These are phyloP conservation scores for thale cress (Arabidopsis thaliana) DNA, from an alignment of 345 rosid genomes.

Conservation along the genomic window DNA sequence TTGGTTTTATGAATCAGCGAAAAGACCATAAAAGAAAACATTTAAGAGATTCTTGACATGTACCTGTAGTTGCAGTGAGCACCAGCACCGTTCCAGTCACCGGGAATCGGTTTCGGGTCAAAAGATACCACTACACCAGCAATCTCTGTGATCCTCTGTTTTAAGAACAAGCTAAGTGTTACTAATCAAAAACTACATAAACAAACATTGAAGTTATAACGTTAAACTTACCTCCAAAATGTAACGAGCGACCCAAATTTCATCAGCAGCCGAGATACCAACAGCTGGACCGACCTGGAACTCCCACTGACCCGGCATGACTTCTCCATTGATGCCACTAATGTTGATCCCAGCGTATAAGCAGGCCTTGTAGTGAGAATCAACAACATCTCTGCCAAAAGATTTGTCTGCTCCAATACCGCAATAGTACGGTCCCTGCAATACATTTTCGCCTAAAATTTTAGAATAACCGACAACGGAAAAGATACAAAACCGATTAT, in stretches of 20 bases:
- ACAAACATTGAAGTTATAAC: not conserved
- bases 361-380: slow-evolving; percentile 95
- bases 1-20: not conserved
- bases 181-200: slow-evolving; percentile 2
- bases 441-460: not conserved
- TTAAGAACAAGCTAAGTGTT: not conserved
- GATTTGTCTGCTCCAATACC: slow-evolving; percentile 84
- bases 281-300: slow-evolving; percentile 93
- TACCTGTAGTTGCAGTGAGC: slow-evolving; percentile 95
- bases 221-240: slow-evolving; percentile 71
- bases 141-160: slow-evolving; percentile 93
- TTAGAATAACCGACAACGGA: not conserved
- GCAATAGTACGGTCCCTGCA: slow-evolving; percentile 94
- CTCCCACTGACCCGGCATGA: slow-evolving; percentile 98
- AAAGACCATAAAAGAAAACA: not conserved
- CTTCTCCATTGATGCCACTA: slow-evolving; percentile 95
- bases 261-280: slow-evolving; percentile 86
- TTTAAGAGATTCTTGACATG: not conserved
- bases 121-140: slow-evolving; percentile 86
- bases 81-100: slow-evolving; percentile 99
- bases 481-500: not conserved
- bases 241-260: slow-evolving; percentile 92
- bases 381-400: slow-evolving; percentile 91
- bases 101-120: slow-evolving; percentile 92
- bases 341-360: slow-evolving; percentile 83